Evolutionary conservation across 306 rosid genomes (phyloP), one percentile per base, ranked within the genome.

Genomic region (Lathyrus oleraceus): DNA sequence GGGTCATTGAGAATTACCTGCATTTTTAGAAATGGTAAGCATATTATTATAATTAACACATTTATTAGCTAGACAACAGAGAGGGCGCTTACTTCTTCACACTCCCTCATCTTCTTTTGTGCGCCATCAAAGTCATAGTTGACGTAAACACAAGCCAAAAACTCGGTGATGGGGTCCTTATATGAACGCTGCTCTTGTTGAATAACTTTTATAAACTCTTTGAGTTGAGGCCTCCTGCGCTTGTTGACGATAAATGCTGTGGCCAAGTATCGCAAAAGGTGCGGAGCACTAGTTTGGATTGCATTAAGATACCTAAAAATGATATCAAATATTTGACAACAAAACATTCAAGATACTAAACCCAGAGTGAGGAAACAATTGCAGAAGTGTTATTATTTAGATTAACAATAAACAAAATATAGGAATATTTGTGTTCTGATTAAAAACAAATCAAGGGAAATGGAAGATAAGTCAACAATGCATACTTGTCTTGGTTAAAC

Each of bases 191-290:
- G 99, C 81, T 94, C 99, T 79, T 87, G 96, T 78, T 88, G 97
- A 83, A 94, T 83, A 68, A 94, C 97, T 81, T 94, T 94, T 15
- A 94, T 86, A 72, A 94, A 94, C 73, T 94, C 99, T 83, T 91
- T 91, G 79, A 94, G 91, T 56, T 94, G 96, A 38, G 96, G 88
- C 78, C 99, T 86, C 74, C 95, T 87, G n/a, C 99, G 85, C 81
- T 94, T 94, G 87, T 94, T 91, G 68, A 94, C 95, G 77, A 91
- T 89, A 84, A 94, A 94, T 49, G 99, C 97, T 11, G 97, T 91
- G 62, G 99, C 97, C 70, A 94, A 72, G 85, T 94, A 94, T 30
- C 97, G 96, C 17, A 94, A 61, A 74, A 94, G 96, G 81, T 94
- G 92, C 16, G 99, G 99, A 78, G 99, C 99, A 71, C 84, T 83